phyloP scores from a whole-genome alignment of 176 grass and related monocot species.

The Aegilops sharonensis region DNA sequence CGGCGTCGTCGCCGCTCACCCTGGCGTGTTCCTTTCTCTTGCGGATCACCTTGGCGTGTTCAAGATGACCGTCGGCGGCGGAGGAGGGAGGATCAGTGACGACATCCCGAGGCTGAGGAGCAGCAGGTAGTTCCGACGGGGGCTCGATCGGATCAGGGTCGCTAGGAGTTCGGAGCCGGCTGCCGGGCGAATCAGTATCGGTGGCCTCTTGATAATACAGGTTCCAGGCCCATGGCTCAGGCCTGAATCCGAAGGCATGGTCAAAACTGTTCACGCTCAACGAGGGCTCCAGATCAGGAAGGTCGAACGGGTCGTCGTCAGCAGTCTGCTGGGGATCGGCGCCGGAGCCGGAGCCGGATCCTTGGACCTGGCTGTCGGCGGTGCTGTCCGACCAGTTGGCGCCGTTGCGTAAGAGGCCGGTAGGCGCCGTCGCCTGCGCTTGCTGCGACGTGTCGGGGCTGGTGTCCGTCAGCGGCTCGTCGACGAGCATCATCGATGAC shows the following conservation, averaged over 20 bases:
- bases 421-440: neutral
- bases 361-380: neutral
- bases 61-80: rapidly evolving
- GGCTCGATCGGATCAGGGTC: neutral
- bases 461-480: neutral
- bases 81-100: neutral
- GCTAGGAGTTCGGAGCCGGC: neutral
- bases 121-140: no score
- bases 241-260: neutral
- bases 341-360: neutral
- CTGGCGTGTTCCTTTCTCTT: neutral
- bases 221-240: neutral
- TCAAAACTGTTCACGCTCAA: neutral
- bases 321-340: neutral
- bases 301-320: neutral
- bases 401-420: neutral
- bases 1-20: neutral
- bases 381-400: neutral
- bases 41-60: neutral
- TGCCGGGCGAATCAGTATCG: neutral
- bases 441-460: neutral
- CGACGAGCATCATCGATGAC: neutral
- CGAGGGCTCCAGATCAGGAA: neutral
- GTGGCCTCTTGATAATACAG: neutral
- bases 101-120: neutral